A percentile compares a stretch with the other conserved stretches of the same genome.
Evolutionary conservation across 2,329 filamentous ascomycete genomes (phyloP).

Genomic region (Claviceps sp.): DNA sequence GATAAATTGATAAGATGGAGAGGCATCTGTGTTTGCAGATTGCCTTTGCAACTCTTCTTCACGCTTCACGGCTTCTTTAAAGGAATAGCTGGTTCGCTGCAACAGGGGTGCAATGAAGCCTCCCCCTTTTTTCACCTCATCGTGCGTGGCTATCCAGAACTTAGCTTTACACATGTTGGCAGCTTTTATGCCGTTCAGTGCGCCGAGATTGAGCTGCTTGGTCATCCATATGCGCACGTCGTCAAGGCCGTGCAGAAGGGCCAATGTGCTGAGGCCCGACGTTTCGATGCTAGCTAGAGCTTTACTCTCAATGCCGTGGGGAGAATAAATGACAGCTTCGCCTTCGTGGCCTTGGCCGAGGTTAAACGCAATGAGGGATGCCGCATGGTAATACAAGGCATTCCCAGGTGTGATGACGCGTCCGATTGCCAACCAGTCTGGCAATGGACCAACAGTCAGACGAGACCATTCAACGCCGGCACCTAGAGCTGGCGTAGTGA

Average conservation of each 20-base stretch:
- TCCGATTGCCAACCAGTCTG: conserved; percentile 47
- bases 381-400: conserved; percentile 47
- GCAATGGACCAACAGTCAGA: conserved; percentile 24
- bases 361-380: conserved; percentile 43
- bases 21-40: conserved; percentile 10
- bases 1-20: conserved; percentile 30
- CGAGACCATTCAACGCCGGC: conserved; percentile 8
- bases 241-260: conserved; percentile 50
- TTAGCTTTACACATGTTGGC: conserved; percentile 36
- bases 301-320: conserved; percentile 41
- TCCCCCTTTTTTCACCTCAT: conserved; percentile 46
- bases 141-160: conserved; percentile 55
- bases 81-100: conserved; percentile 26
- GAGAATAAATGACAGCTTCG: conserved; percentile 47
- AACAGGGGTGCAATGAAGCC: conserved; percentile 43
- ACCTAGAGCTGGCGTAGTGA: conserved; percentile 33
- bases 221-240: conserved; percentile 37
- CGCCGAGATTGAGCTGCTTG: conserved; percentile 51
- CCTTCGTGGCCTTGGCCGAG: conserved; percentile 13
- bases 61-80: conserved; percentile 28
- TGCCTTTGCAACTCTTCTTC: conserved; percentile 15
- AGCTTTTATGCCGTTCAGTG: conserved; percentile 44
- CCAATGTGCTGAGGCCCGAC: conserved; percentile 36
- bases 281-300: conserved; percentile 28
- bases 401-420: conserved; percentile 40